Evolutionary conservation across 176 grass and related monocot species (phyloP).

Genomic region (Phyllostachys edulis): DNA sequence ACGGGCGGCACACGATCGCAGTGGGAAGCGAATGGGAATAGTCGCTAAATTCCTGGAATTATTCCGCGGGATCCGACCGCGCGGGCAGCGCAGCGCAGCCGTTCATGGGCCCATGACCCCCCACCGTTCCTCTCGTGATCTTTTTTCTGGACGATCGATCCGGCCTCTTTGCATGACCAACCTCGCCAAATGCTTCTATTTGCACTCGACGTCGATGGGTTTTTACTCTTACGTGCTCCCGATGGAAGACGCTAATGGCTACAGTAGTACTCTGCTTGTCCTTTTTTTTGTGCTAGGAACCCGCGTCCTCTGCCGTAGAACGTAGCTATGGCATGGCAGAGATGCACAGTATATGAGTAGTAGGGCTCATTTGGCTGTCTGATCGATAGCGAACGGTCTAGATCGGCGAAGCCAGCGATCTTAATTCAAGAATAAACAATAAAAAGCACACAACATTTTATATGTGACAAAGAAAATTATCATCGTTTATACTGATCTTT

Average conservation of each 20-base stretch:
- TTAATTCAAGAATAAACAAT: too few species aligned
- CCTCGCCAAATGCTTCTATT: background rate
- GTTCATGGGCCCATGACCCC: background rate
- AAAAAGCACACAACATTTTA: too few species aligned
- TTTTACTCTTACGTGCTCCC: background rate
- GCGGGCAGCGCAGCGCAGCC: slow-evolving; percentile 22
- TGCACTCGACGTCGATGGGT: background rate
- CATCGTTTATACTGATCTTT: too few species aligned
- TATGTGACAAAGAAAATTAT: too few species aligned
- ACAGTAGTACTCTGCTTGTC: too few species aligned
- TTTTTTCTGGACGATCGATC: background rate
- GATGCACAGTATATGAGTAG: too few species aligned
- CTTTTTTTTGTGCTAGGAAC: too few species aligned
- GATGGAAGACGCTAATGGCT: background rate
- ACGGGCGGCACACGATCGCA: background rate
- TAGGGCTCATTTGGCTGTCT: too few species aligned
- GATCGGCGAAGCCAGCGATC: too few species aligned
- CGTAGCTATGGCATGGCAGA: too few species aligned
- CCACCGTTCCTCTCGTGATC: background rate
- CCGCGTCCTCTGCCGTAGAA: too few species aligned
- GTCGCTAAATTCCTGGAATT: background rate
- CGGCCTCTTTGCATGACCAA: background rate
- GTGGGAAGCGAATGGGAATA: background rate
- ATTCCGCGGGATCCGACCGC: slow-evolving; percentile 28
- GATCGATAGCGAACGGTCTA: too few species aligned